Base-by-base conservation (phyloP, 1,284 basidiomycete genomes). In the Cutaneotrichosporon cavernicola region DNA sequence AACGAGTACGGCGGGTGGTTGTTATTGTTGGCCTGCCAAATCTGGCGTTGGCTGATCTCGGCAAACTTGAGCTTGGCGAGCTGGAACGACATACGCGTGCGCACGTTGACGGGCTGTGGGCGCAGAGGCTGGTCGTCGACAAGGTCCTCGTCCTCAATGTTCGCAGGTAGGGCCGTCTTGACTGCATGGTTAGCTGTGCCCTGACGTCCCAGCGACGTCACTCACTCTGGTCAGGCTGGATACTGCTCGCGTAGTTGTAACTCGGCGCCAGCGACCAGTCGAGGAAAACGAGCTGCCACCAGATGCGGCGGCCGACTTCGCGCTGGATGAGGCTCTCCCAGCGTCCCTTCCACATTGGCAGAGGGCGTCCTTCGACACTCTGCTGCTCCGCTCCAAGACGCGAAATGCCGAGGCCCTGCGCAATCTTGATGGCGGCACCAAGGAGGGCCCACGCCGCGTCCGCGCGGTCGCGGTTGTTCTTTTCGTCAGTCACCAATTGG, bases 371-470 rank as follows among this genome's bases (percentile, higher is more conserved):
- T 55, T 77, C 73, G 34, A 71, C 65, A 22, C 69, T 65, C 62
- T 78, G 75, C 52, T 79, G 76, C 61, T 82, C 81, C 3, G 76
- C 77, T 10, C 81, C 81, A 2, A 82, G 71, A n/a, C 81, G 70
- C 4, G 79, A 80, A 1, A 82, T 67, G 11, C 81, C 81, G 52
- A 82, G 73, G 21, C 78, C 79, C 68, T 82, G 81, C 0, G 80
- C 81, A 73, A 81, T 82, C 77, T 81, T 82, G 76, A 82, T 81
- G 4, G 70, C 73, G 10, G 79, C 76, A 36, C 81, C 81, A 1
- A 82, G 71, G 10, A 81, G 68, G 5, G 79, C 79, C 78, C 79
- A 81, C 34, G 80, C 79, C 2, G 79, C 77, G 62, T 81, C 80
- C 6, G 79, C 79, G 18, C 80, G 71, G 70, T 81, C 80, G 43